Conservation (phyloP, 108 stramenopile genomes). For the Hondaea fermentalgiana region DNA sequence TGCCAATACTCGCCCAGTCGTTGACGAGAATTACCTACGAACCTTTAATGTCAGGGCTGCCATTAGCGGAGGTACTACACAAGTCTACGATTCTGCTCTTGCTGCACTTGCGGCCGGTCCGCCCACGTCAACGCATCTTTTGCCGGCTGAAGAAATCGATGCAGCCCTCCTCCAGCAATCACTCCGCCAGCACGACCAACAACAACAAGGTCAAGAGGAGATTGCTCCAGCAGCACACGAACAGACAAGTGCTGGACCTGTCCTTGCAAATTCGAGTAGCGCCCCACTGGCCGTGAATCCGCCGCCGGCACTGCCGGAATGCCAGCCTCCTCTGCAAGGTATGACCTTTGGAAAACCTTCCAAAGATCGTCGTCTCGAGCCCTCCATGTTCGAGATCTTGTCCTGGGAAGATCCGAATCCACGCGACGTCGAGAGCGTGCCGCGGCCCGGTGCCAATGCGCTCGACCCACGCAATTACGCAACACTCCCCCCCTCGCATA, state of each 20-base stretch:
- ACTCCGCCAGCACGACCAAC: too few relatives aligned
- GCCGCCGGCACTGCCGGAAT: neutral
- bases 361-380: neutral
- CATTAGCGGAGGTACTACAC: neutral
- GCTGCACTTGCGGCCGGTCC: neutral
- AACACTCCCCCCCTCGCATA: neutral
- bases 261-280: too few relatives aligned
- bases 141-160: neutral
- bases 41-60: neutral
- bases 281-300: neutral
- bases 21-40: neutral
- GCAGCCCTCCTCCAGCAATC: too few relatives aligned
- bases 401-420: neutral
- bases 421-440: neutral
- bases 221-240: too few relatives aligned
- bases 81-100: neutral
- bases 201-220: too few relatives aligned
- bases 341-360: neutral
- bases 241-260: too few relatives aligned
- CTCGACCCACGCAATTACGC: neutral
- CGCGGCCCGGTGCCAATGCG: neutral
- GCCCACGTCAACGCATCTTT: neutral
- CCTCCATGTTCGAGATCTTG: conserved; percentile 1
- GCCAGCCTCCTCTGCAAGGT: neutral
- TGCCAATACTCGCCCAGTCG: neutral